Evolutionary conservation across 805 yeast genomes (phyloP).

Genomic region (Brettanomyces naardenensis): DNA sequence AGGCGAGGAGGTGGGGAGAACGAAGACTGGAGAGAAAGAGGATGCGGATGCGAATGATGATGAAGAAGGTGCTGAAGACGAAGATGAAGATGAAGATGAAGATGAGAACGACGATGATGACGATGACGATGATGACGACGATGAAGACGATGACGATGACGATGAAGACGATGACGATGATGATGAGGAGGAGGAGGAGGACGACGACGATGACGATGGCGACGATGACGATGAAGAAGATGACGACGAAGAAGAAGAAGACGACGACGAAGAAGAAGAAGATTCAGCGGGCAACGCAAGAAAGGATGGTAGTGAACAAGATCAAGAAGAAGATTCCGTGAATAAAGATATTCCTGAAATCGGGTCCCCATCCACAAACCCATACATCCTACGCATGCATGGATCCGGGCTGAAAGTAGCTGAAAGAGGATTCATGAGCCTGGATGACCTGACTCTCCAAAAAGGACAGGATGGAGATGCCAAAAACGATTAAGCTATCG

Average conservation of each 20-base stretch:
- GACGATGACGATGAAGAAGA: slow-evolving; percentile 6
- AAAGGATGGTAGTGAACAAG: slow-evolving; percentile 1
- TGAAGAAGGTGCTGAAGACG: slow-evolving; percentile 27
- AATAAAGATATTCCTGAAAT: slow-evolving; percentile 7
- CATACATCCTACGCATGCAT: slow-evolving; percentile 7
- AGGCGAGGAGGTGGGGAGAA: slow-evolving; percentile 43
- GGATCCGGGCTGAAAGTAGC: not conserved
- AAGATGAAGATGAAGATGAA: slow-evolving; percentile 15
- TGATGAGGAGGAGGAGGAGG: slow-evolving; percentile 4
- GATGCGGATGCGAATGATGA: slow-evolving; percentile 33
- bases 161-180: slow-evolving; percentile 2
- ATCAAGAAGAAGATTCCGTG: not conserved
- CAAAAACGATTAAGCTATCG: no score
- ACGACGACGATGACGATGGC: not conserved
- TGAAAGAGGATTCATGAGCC: slow-evolving; percentile 6
- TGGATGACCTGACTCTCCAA: slow-evolving; percentile 9
- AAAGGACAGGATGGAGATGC: not conserved
- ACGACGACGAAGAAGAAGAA: slow-evolving; percentile 5
- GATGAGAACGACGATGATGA: slow-evolving; percentile 12
- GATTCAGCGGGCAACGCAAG: slow-evolving; percentile 5
- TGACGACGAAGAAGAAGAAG: slow-evolving; percentile 5
- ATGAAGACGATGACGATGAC: slow-evolving; percentile 9
- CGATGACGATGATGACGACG: slow-evolving; percentile 10
- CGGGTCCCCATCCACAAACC: slow-evolving; percentile 12
- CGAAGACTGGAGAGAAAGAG: slow-evolving; percentile 32